Percentiles rank a stretch among this genome's conserved stretches.
Conservation (phyloP, 2,329 filamentous ascomycete species). For the Ophiosphaerella korrae region DNA sequence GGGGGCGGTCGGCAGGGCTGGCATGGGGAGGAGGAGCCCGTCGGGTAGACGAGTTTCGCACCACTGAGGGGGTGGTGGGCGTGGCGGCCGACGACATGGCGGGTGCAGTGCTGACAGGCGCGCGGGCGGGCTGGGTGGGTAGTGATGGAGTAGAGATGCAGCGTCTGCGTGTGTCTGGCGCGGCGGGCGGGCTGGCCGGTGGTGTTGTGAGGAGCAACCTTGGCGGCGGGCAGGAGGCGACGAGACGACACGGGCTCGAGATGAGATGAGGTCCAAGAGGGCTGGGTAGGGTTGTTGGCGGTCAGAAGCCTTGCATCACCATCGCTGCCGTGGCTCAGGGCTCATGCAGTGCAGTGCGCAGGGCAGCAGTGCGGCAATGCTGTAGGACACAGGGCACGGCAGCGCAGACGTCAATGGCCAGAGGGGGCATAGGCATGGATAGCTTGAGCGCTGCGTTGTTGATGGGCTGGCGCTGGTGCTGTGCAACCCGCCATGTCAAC, state of each 20-base stretch:
- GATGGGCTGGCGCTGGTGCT: background rate
- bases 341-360: background rate
- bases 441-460: constrained; percentile 1
- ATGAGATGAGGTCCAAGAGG: too few species aligned
- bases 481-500: constrained; percentile 2
- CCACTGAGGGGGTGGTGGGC: constrained; percentile 52
- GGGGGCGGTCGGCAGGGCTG: constrained; percentile 39
- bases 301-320: constrained; percentile 6
- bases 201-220: constrained; percentile 5
- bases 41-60: constrained; percentile 38
- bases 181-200: constrained; percentile 14
- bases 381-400: background rate
- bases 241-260: background rate
- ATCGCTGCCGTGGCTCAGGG: background rate
- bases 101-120: constrained; percentile 14
- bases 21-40: constrained; percentile 29
- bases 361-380: background rate
- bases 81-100: constrained; percentile 41
- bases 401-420: background rate
- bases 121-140: constrained; percentile 19
- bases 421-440: background rate
- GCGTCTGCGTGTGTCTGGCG: constrained; percentile 12
- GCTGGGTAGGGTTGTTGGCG: constrained; percentile 4
- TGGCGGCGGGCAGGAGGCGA: constrained; percentile 7
- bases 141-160: background rate